These are phyloP conservation scores for Flaveria ramosissima DNA, from an alignment of 129 eudicot genomes.

Conservation along the genomic window DNA sequence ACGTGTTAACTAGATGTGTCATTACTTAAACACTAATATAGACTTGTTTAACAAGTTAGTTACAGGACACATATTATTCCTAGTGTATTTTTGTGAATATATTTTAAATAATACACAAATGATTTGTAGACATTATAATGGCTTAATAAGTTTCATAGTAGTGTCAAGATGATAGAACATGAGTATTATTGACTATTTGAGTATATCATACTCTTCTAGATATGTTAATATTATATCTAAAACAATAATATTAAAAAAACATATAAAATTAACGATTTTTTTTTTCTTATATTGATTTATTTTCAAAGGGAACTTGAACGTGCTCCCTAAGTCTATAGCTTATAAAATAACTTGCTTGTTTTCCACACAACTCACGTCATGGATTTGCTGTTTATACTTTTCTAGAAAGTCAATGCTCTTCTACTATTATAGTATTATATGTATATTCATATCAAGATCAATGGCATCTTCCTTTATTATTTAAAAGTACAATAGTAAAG, in stretches of 20 bases:
- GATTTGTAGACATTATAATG: not conserved
- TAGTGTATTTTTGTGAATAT: not conserved
- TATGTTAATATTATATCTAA: too few species aligned
- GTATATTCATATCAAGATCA: not conserved
- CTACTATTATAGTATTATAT: not conserved
- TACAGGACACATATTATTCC: not conserved
- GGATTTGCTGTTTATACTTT: constrained; percentile 11
- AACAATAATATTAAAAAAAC: too few species aligned
- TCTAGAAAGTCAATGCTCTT: constrained; percentile 20
- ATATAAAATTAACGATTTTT: too few species aligned
- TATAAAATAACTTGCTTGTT: not conserved
- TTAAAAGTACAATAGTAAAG: not conserved
- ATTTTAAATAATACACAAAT: not conserved
- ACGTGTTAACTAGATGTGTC: too few species aligned
- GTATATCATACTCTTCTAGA: too few species aligned
- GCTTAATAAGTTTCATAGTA: not conserved
- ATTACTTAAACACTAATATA: too few species aligned
- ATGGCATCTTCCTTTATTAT: not conserved
- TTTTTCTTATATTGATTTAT: not conserved
- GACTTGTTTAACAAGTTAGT: too few species aligned
- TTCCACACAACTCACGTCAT: constrained; percentile 22
- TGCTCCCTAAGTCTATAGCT: not conserved
- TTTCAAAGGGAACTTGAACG: not conserved
- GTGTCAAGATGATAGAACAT: too few species aligned
- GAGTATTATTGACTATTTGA: too few species aligned